These are phyloP conservation scores for Monilinia vaccinii-corymbosi DNA, from an alignment of 2,329 filamentous ascomycete species.

Conservation along the genomic window DNA sequence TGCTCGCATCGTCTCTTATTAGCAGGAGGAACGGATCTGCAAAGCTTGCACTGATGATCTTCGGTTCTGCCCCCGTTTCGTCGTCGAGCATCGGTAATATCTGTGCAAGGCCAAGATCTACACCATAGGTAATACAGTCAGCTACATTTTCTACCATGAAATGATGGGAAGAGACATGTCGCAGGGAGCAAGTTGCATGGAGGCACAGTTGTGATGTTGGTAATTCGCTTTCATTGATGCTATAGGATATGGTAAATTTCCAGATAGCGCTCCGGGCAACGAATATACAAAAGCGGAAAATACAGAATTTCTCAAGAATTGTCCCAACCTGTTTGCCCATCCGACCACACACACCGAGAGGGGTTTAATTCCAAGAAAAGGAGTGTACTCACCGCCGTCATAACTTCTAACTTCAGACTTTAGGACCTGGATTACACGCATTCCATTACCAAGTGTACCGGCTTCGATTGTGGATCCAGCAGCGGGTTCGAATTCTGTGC, in stretches of 20 bases:
- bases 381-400: conserved; percentile 61
- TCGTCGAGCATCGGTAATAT: conserved; percentile 92
- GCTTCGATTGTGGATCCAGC: conserved; percentile 82
- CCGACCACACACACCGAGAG: not conserved
- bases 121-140: conserved; percentile 14
- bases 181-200: conserved; percentile 21
- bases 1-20: conserved; percentile 72
- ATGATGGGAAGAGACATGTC: conserved; percentile 12
- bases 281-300: conserved; percentile 15
- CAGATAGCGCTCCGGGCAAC: conserved; percentile 27
- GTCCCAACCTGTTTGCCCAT: conserved; percentile 1
- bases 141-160: conserved; percentile 8
- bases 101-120: conserved; percentile 78
- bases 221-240: conserved; percentile 33
- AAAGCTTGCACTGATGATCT: conserved; percentile 73
- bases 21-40: conserved; percentile 79
- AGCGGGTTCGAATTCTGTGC: conserved; percentile 85
- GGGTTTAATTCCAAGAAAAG: conserved; percentile 18
- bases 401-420: conserved; percentile 84
- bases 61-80: conserved; percentile 71
- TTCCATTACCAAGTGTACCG: conserved; percentile 70
- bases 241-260: conserved; percentile 31
- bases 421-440: conserved; percentile 77
- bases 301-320: not conserved
- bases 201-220: conserved; percentile 21